Evolutionary conservation across 352 stramenopile genomes (phyloP), one percentile per base, ranked within the genome.

Genomic region (Phytophthora citrophthora): DNA sequence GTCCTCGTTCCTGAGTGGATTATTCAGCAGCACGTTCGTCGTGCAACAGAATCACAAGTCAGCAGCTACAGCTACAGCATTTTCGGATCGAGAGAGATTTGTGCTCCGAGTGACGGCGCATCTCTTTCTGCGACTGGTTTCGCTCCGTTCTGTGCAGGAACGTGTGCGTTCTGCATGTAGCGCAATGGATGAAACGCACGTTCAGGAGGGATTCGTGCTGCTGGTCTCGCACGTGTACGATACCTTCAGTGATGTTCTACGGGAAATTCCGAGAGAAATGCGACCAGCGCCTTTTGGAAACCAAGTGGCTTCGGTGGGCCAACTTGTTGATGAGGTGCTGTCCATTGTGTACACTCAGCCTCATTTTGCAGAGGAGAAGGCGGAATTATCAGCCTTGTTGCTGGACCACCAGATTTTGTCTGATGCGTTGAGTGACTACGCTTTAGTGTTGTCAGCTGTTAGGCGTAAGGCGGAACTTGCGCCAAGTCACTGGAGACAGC

Each of bases 261-360:
- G 18, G 1, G 43, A 61, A 11, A 26, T 74, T 32, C 11, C 29
- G 11, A 32, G 29, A 24, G 20, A 10, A 18, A 40, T 24, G 38
- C 16, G 23, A 23, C 13, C 7, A 32, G 3, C 2, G 26, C 1
- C 13, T 11, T 43, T 12, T 20, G 26, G 16, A 32, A 26, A n/a
- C 3, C 45, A 46, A 31, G 12, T 3, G 11, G 5, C 4, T 23
- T 44, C 48, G 16, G 10, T 80, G 16, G 39, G 53, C 2, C 39
- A 13, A 12, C 56, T 76, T 9, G 61, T 77, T 13, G 72, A 77
- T 23, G 68, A 80, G 1, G 64, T 75, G 18, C 56, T 80, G 36
- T 68, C 72, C 2, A 18, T 72, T 10, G 58, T 67, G 6, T 79
- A 69, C 24, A 24, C 51, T 32, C 58, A 61, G 9, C 24, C 27